Conservation (phyloP, 106 monocot species). For the Dioscorea alata region DNA sequence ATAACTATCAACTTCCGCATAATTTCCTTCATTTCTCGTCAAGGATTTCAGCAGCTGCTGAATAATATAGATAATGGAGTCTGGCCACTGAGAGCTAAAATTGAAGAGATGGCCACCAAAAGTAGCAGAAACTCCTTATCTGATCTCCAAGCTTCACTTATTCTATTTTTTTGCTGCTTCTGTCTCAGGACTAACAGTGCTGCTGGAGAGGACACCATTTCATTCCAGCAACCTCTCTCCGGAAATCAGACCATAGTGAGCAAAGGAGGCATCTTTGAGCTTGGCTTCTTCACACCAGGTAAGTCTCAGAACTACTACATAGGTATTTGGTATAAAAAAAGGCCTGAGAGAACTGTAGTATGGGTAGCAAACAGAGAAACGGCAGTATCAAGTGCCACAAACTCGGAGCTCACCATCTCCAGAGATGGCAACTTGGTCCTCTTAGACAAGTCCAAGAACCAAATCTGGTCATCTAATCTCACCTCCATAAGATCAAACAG, state of each 20-base stretch:
- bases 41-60: too few species aligned
- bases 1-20: too few species aligned
- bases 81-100: too few species aligned
- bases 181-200: not conserved
- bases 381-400: slow-evolving; percentile 12
- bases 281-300: slow-evolving; percentile 8
- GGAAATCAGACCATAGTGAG: slow-evolving; percentile 7
- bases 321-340: slow-evolving; percentile 49
- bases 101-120: too few species aligned
- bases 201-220: slow-evolving; percentile 1
- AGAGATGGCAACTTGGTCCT: slow-evolving; percentile 32
- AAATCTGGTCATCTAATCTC: slow-evolving; percentile 35
- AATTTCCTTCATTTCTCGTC: too few species aligned
- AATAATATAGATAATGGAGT: too few species aligned
- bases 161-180: not conserved
- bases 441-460: slow-evolving; percentile 11
- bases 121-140: not conserved
- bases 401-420: slow-evolving; percentile 32
- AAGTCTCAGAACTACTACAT: slow-evolving; percentile 2
- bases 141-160: not conserved
- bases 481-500: slow-evolving; percentile 1
- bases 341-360: slow-evolving; percentile 19
- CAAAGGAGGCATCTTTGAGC: slow-evolving; percentile 6
- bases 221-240: not conserved
- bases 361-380: slow-evolving; percentile 48